A percentile compares a stretch with the other conserved stretches of the same genome.
Conservation (phyloP, 2,329 filamentous ascomycete species). For the Trichoderma sp. region DNA sequence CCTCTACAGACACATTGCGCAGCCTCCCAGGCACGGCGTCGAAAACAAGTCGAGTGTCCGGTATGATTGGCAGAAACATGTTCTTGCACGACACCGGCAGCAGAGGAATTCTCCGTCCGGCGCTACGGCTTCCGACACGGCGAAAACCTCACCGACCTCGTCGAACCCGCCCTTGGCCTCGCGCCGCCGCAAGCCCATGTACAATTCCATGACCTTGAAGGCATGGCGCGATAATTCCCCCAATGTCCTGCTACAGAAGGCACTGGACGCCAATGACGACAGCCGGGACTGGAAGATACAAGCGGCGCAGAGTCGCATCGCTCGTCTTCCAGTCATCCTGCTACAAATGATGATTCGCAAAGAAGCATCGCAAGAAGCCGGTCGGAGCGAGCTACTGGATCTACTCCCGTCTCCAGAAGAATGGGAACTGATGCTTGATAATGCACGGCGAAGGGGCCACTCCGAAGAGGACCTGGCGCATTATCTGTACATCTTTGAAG, state of each 20-base stretch:
- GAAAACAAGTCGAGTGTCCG: not conserved
- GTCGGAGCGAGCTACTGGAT: conserved; percentile 31
- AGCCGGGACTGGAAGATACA: conserved; percentile 30
- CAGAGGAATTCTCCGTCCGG: not conserved
- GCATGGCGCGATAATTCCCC: conserved; percentile 30
- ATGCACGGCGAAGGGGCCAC: conserved; percentile 33
- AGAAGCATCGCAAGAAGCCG: conserved; percentile 30
- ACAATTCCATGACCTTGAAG: not conserved
- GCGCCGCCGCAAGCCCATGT: not conserved
- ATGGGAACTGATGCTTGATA: conserved; percentile 33
- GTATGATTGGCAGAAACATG: not conserved
- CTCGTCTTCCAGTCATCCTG: conserved; percentile 38
- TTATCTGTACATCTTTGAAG: conserved; percentile 39
- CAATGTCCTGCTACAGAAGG: conserved; percentile 34
- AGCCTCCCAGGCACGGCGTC: not conserved
- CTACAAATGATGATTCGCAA: conserved; percentile 40
- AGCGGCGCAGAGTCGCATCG: conserved; percentile 35
- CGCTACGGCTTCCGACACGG: not conserved
- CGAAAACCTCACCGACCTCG: not conserved
- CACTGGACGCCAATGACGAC: conserved; percentile 27
- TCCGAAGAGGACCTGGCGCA: conserved; percentile 32
- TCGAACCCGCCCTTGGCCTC: not conserved
- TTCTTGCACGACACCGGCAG: not conserved
- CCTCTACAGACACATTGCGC: not conserved
- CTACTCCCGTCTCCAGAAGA: conserved; percentile 35